phyloP scores from a whole-genome alignment of 2,329 filamentous ascomycete genomes.

The Hypoxylon sp. region DNA sequence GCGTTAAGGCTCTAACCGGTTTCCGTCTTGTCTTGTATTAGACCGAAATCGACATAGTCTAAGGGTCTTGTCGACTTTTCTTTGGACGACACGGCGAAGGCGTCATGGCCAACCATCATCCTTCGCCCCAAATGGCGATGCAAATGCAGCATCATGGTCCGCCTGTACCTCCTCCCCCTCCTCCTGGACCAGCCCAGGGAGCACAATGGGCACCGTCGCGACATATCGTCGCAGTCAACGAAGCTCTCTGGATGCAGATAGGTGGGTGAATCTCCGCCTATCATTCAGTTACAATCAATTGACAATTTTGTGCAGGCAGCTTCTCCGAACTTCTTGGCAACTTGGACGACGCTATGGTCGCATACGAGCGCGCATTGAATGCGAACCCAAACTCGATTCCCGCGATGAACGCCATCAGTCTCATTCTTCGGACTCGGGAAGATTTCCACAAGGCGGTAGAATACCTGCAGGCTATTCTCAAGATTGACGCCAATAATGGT shows the following conservation, averaged over 20 bases:
- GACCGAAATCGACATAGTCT: slow-evolving; percentile 17
- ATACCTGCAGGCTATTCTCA: slow-evolving; percentile 90
- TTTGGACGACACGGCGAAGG: slow-evolving; percentile 22
- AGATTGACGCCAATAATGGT: slow-evolving; percentile 89
- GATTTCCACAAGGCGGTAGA: slow-evolving; percentile 95
- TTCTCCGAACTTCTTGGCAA: slow-evolving; percentile 90
- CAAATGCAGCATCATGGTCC: slow-evolving; percentile 77
- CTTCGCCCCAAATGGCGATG: slow-evolving; percentile 84
- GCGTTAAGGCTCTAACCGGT: slow-evolving; percentile 24
- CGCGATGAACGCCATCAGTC: slow-evolving; percentile 94
- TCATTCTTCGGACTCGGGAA: slow-evolving; percentile 91
- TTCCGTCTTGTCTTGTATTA: slow-evolving; percentile 15
- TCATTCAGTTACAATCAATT: slow-evolving; percentile 37
- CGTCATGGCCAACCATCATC: slow-evolving; percentile 82
- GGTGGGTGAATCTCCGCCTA: slow-evolving; percentile 70
- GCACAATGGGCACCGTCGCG: slow-evolving; percentile 76
- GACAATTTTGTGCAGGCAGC: slow-evolving; percentile 71
- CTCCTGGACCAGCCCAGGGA: slow-evolving; percentile 68
- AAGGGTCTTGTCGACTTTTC: slow-evolving; percentile 13
- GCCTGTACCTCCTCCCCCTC: slow-evolving; percentile 72
- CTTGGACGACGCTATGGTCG: slow-evolving; percentile 87
- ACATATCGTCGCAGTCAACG: slow-evolving; percentile 84
- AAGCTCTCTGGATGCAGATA: slow-evolving; percentile 91
- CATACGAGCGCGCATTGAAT: slow-evolving; percentile 90
- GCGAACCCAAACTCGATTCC: slow-evolving; percentile 90